Evolutionary conservation across 1,284 basidiomycete genomes (phyloP), one percentile per base, ranked within the genome.

Genomic region (Anthracocystis panici-leucophaei): DNA sequence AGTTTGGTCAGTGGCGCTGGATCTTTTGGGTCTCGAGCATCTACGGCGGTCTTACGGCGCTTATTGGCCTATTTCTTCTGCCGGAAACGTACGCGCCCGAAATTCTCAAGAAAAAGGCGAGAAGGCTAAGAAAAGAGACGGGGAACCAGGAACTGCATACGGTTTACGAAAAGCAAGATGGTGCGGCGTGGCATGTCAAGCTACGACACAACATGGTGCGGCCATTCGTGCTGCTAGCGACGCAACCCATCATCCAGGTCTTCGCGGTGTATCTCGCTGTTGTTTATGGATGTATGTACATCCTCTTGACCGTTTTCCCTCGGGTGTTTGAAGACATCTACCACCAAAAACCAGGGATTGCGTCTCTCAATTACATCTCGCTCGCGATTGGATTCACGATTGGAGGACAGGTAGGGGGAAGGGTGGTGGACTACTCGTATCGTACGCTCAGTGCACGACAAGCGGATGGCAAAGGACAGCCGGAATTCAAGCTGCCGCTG

Each of bases 241-340:
- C 83, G 44, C 88, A 89, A 75, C 87, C 88, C 0, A 88, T 89
- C 72, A 85, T 88, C 49, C 86, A 87, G 68, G 83, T 87, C 3
- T 81, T 88, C 2, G 86, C 88, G 0, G 1, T 87, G 0, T 90
- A 89, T 77, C 87, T 89, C 86, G 87, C 67, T 14, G 61, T 81
- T n/a, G 18, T 80, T 9, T 82, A 78, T 40, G 81, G 77, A 16
- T 73, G 68, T 55, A 82, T 88, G 46, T 89, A 88, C 71, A 69
- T 91, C 9, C 87, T 91, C 75, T 85, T 92, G 48, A 91, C 91
- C 0, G 90, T 89, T 0, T 90, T 93, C 21, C 89, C 90, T 0
- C 72, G 83, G 0, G 91, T 92, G 25, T 93, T 83, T 66, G 80
- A 2, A 81, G 88, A 44, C 88, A 89, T 51, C 16, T 88, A 88